A percentile compares a stretch with the other conserved stretches of the same genome.
phyloP scores from a whole-genome alignment of 2,329 filamentous ascomycete genomes.

The Paecilomyces sp. region DNA sequence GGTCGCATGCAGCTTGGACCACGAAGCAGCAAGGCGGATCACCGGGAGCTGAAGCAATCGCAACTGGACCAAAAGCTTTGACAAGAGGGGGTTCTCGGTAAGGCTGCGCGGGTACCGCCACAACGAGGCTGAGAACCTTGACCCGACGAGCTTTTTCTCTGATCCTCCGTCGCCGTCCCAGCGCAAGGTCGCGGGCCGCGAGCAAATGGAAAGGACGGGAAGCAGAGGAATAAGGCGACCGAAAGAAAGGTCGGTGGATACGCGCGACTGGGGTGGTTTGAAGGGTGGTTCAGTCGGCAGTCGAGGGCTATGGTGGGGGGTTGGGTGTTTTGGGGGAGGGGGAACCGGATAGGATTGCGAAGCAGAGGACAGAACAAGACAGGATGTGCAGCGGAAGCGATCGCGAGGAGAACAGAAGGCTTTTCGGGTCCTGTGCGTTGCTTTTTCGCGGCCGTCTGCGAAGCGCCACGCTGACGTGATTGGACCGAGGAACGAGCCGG shows the following conservation, averaged over 20 bases:
- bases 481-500: not conserved
- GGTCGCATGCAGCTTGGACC: constrained; percentile 24
- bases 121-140: not conserved
- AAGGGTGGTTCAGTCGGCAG: not conserved
- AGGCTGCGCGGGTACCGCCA: constrained; percentile 1
- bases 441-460: not conserved
- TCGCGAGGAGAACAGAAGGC: not conserved
- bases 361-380: not conserved
- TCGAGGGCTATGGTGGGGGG: not conserved
- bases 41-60: constrained; percentile 20
- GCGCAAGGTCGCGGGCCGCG: not conserved
- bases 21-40: constrained; percentile 22
- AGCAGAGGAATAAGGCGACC: not conserved
- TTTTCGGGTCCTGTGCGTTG: constrained; percentile 1
- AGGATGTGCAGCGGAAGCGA: not conserved
- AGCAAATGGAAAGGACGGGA: not conserved
- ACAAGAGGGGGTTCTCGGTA: constrained; percentile 4
- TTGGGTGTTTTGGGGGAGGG: not conserved
- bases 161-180: not conserved
- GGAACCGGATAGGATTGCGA: constrained; percentile 1
- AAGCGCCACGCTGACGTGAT: constrained; percentile 1
- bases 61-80: constrained; percentile 6
- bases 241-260: not conserved
- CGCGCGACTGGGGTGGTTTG: not conserved
- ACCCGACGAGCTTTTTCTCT: not conserved